These are phyloP conservation scores for Sporothrix dimorphospora DNA, from an alignment of 2,329 filamentous ascomycete species.

Conservation along the genomic window DNA sequence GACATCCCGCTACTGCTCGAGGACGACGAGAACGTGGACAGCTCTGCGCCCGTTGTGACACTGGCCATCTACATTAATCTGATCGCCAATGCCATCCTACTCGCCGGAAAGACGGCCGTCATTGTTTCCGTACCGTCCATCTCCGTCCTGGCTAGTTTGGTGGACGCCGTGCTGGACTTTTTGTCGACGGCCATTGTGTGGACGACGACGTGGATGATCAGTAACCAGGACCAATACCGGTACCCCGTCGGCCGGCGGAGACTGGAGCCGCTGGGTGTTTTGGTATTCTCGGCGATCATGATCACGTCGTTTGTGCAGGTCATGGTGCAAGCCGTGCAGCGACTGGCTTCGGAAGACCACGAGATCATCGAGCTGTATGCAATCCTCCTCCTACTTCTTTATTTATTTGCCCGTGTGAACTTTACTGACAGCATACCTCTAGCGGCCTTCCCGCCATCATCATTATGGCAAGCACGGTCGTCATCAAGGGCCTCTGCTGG, in stretches of 20 bases:
- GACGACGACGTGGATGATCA: constrained; percentile 74
- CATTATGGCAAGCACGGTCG: constrained; percentile 80
- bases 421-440: not conserved
- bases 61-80: constrained; percentile 88
- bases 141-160: constrained; percentile 77
- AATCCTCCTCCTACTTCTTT: not conserved
- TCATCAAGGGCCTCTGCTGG: constrained; percentile 83
- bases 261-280: constrained; percentile 76
- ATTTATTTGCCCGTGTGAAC: not conserved
- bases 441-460: constrained; percentile 68
- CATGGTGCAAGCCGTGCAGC: constrained; percentile 68
- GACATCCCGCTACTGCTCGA: constrained; percentile 65
- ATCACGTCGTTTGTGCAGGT: constrained; percentile 83
- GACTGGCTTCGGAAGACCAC: constrained; percentile 63
- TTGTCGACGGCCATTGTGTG: constrained; percentile 81
- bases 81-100: constrained; percentile 72
- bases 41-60: constrained; percentile 74
- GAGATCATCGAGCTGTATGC: constrained; percentile 67
- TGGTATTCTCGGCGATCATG: constrained; percentile 85
- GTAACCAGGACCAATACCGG: constrained; percentile 71
- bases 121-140: constrained; percentile 78
- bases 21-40: constrained; percentile 73
- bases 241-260: constrained; percentile 78
- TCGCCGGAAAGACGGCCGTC: constrained; percentile 76
- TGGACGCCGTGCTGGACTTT: constrained; percentile 80